A percentile compares a stretch with the other conserved stretches of the same genome.
Conservation (phyloP, 371 early-diverging fungal species). For the Syncephalastrum sp. region DNA sequence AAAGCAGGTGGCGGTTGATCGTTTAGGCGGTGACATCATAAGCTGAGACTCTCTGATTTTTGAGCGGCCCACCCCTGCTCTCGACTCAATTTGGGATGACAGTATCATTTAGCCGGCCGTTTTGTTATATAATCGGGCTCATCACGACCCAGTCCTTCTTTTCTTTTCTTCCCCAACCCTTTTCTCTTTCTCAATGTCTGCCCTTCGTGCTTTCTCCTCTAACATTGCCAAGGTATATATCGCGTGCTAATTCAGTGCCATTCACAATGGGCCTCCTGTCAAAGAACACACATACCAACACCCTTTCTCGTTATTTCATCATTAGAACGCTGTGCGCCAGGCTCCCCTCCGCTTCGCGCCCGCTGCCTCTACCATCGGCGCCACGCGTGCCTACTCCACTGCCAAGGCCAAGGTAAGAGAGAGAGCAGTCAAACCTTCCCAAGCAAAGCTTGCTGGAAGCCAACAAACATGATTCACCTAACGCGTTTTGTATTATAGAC, state of each 20-base stretch:
- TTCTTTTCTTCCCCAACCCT: slow-evolving; percentile 6
- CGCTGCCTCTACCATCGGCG: slow-evolving; percentile 21
- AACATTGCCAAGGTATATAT: slow-evolving; percentile 29
- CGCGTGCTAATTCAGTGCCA: not conserved
- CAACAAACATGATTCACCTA: not conserved
- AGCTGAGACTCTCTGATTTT: no score
- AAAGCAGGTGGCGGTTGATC: no score
- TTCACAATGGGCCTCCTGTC: not conserved
- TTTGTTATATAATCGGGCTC: slow-evolving; percentile 7
- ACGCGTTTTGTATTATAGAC: slow-evolving; percentile 30
- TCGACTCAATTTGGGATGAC: slow-evolving; percentile 13
- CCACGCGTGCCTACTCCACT: slow-evolving; percentile 35
- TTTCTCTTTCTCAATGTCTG: slow-evolving; percentile 39
- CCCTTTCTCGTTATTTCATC: slow-evolving; percentile 3
- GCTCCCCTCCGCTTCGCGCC: slow-evolving; percentile 37
- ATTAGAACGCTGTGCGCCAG: slow-evolving; percentile 34
- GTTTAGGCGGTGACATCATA: slow-evolving; percentile 1
- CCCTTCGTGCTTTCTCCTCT: slow-evolving; percentile 46
- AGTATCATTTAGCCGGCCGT: slow-evolving; percentile 11
- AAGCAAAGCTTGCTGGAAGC: not conserved
- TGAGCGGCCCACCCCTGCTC: slow-evolving; percentile 1
- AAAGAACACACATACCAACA: slow-evolving; percentile 5
- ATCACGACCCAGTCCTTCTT: slow-evolving; percentile 2
- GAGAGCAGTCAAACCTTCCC: not conserved
- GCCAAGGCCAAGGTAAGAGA: slow-evolving; percentile 43